phyloP scores from a whole-genome alignment of 2,329 filamentous ascomycete genomes.

The Coleophoma crateriformis region DNA sequence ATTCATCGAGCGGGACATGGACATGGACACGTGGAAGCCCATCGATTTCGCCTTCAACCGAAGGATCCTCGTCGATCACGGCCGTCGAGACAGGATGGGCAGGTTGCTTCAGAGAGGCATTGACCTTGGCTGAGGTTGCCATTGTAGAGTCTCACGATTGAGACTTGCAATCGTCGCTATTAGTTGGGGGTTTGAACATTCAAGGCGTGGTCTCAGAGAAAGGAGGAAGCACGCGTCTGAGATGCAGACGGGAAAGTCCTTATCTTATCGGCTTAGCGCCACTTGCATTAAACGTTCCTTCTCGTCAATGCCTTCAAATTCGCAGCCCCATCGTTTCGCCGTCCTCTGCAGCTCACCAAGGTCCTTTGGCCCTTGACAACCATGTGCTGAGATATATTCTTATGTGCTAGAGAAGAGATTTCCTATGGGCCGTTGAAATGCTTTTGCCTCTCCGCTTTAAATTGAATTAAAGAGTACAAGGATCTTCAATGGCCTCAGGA shows the following conservation, averaged over 20 bases:
- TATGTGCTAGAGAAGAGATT: too few relatives aligned
- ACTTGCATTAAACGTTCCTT: not conserved
- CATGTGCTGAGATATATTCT: too few relatives aligned
- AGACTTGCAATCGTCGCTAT: not conserved
- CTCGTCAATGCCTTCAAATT: not conserved
- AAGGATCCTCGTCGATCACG: not conserved
- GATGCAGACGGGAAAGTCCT: too few relatives aligned
- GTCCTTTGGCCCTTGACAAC: too few relatives aligned
- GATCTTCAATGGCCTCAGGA: too few relatives aligned
- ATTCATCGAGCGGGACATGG: constrained; percentile 9
- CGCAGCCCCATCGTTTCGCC: constrained; percentile 6
- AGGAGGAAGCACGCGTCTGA: too few relatives aligned
- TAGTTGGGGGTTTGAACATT: too few relatives aligned
- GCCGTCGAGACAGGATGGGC: not conserved
- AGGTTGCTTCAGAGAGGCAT: not conserved
- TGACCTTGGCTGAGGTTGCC: not conserved
- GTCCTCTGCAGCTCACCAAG: too few relatives aligned
- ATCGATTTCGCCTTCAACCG: constrained; percentile 1
- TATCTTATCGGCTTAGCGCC: not conserved
- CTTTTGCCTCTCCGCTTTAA: too few relatives aligned
- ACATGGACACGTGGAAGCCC: constrained; percentile 8
- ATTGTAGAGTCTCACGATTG: not conserved
- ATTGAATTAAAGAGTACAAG: too few relatives aligned
- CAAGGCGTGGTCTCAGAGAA: too few relatives aligned
- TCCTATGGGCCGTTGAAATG: too few relatives aligned